A percentile compares a stretch with the other conserved stretches of the same genome.
phyloP scores from a whole-genome alignment of 441 rosid genomes.

The Erodium trifolium region DNA sequence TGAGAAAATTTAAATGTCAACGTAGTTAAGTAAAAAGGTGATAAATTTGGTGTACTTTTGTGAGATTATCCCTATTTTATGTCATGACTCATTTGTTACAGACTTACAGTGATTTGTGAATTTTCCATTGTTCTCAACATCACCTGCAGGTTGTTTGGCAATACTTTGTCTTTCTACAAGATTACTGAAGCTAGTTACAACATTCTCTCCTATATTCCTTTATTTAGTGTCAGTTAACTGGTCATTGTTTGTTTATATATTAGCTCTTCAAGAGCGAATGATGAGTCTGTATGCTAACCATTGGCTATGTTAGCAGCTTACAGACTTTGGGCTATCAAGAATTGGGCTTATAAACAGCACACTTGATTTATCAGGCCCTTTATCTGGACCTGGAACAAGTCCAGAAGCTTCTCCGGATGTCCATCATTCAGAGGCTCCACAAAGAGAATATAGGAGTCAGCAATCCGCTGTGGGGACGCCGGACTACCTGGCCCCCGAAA shows the following conservation, averaged over 20 bases:
- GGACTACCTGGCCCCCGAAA: slow-evolving; percentile 85
- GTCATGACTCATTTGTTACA: too few relatives aligned
- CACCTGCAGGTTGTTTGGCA: too few relatives aligned
- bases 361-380: slow-evolving; percentile 47
- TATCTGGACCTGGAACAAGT: slow-evolving; percentile 26
- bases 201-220: too few relatives aligned
- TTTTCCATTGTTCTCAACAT: too few relatives aligned
- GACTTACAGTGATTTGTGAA: too few relatives aligned
- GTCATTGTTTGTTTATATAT: not conserved
- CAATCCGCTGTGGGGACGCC: slow-evolving; percentile 82
- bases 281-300: slow-evolving; percentile 18
- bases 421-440: slow-evolving; percentile 30
- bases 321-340: slow-evolving; percentile 84
- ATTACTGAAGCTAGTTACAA: too few relatives aligned
- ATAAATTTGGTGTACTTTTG: too few relatives aligned
- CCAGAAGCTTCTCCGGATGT: slow-evolving; percentile 29
- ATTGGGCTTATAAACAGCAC: slow-evolving; percentile 84
- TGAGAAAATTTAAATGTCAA: too few relatives aligned
- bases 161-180: too few relatives aligned
- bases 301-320: slow-evolving; percentile 54
- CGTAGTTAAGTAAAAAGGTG: too few relatives aligned
- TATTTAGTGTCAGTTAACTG: not conserved
- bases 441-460: slow-evolving; percentile 37
- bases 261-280: not conserved
- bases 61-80: too few relatives aligned